These are phyloP conservation scores for Sporothrix dimorphospora DNA, from an alignment of 2,329 filamentous ascomycete species.

Conservation along the genomic window DNA sequence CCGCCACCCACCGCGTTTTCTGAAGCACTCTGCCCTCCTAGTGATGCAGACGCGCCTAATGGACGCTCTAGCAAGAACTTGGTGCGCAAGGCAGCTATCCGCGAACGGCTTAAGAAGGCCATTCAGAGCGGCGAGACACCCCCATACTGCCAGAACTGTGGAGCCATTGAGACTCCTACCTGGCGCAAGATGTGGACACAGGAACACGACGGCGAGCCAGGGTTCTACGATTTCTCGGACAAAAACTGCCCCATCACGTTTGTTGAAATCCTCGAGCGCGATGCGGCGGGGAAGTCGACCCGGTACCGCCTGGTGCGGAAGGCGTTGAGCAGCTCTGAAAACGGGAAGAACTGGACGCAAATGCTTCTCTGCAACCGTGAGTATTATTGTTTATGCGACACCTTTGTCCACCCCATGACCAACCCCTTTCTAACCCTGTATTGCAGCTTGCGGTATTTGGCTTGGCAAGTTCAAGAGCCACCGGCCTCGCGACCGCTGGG, in stretches of 20 bases:
- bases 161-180: conserved; percentile 91
- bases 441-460: conserved; percentile 86
- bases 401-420: not conserved
- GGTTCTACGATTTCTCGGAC: conserved; percentile 70
- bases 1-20: conserved; percentile 42
- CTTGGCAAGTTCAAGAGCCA: conserved; percentile 85
- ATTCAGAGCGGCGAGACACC: conserved; percentile 83
- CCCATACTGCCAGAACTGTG: conserved; percentile 88
- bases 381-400: conserved; percentile 41
- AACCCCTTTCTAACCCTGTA: conserved; percentile 22
- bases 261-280: conserved; percentile 67
- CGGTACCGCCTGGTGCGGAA: conserved; percentile 81
- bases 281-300: conserved; percentile 64
- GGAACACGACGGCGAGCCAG: conserved; percentile 69
- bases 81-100: conserved; percentile 65
- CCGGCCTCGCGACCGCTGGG: conserved; percentile 83
- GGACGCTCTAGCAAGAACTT: conserved; percentile 63
- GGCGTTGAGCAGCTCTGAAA: conserved; percentile 61
- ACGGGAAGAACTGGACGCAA: conserved; percentile 69
- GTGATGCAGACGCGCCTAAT: conserved; percentile 48
- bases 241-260: conserved; percentile 74
- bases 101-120: conserved; percentile 61
- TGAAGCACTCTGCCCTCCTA: conserved; percentile 48
- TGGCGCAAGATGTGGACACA: conserved; percentile 95
- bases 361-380: conserved; percentile 85